Evolutionary conservation across 306 rosid genomes (phyloP), one percentile per base, ranked within the genome.

Genomic region (Prunus davidiana): DNA sequence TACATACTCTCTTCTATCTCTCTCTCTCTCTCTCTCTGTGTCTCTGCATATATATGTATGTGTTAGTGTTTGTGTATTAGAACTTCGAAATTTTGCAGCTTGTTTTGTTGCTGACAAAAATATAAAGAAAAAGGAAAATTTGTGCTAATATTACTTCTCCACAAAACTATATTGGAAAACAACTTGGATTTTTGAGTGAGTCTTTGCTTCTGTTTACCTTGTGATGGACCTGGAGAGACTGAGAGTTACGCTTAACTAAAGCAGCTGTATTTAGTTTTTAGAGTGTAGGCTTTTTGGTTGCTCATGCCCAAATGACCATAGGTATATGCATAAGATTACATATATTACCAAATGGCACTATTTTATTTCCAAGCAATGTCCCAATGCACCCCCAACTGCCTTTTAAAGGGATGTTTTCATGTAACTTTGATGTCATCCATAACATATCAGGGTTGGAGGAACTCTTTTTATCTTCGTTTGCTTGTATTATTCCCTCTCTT

Each of bases 71-170:
- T 38, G 25, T 73, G 15, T 19, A 28, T 79, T 2, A 18, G n/a
- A 8, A 8, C 28, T 62, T 27, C 8, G 15, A 43, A 34, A 72
- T 58, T 25, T 57, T 54, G 27, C 41, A 15, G 41, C 51, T 56
- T 38, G 71, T 62, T 77, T 61, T 73, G 55, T 13, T 54, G 27
- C 41, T 43, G 30, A 32, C 20, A 65, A 68, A 57, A 60, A 25
- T 49, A 3, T 24, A 75, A 55, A n/a, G 14, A 46, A 18, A 27
- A 47, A 11, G 66, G 10, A 32, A 47, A 69, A 19, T 24, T 52
- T 55, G 13, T 74, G 24, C n/a, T 51, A 51, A 15, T 22, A 22
- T 12, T 18, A 32, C 43, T 12, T 12, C 55, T 52, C 15, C 8
- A 19, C 52, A 30, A 4, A 11, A 28, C 11, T 51, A 18, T 5